Evolutionary conservation across 2,329 filamentous ascomycete species (phyloP), one percentile per base, ranked within the genome.

Genomic region (Lachnellula arida): DNA sequence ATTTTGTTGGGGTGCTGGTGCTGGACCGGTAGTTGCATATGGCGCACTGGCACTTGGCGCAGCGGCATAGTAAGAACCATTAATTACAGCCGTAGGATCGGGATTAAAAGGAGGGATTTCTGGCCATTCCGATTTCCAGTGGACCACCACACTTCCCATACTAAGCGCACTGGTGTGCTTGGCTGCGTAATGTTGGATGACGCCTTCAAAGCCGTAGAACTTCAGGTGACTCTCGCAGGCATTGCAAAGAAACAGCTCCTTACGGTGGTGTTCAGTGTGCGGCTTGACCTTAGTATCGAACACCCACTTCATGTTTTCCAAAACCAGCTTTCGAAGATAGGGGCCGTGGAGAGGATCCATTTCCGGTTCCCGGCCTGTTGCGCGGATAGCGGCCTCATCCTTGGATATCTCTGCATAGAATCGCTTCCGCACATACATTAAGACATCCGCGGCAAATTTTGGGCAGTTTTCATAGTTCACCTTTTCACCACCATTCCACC

Each of bases 251-350:
- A 94, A 94, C 9, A 92, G 73, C 54, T 92, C 88, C 65, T 85
- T 88, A 63, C 84, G 78, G 63, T 80, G 78, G 46, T 76, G 73
- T 59, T 90, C 86, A 2, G 86, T 89, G 53, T 83, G 73, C 23
- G 83, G 82, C 66, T 85, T 89, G 67, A 94, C 78, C 69, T 90
- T 91, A 62, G 81, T 82, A 65, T 92, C 88, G 68, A 88, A 92
- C 32, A 92, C 76, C 84, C 87, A 93, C 71, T 88, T 92, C 88
- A 94, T 91, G 66, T 92, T 91, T 67, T 93, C 89, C 62, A 94
- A 73, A 1, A 86, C 88, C 51, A 93, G 75, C 66, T 79, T 85
- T 68, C 82, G 78, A 25, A 78, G 82, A 63, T 77, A 81, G 6
- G 81, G 76, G 0, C 78, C 80, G 59, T 79, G 73, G 2, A 75